phyloP scores from a whole-genome alignment of 1,284 basidiomycete species.

The Cutaneotrichosporon dermatis region DNA sequence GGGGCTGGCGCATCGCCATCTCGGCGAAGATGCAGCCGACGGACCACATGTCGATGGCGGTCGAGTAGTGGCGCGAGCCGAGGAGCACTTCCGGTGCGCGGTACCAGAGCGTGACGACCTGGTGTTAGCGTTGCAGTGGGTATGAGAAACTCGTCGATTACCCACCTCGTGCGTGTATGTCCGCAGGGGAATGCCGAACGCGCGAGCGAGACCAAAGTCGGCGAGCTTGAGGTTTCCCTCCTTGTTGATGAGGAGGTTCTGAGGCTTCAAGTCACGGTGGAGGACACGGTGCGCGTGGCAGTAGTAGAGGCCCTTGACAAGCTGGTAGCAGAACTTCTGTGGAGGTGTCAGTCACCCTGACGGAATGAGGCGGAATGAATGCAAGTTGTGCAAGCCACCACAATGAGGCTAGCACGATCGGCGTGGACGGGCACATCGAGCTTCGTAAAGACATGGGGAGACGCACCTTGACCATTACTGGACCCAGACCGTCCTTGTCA shows the following conservation, averaged over 20 bases:
- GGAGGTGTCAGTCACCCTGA: background rate
- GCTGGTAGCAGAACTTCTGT: slow-evolving; percentile 64
- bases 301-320: slow-evolving; percentile 95
- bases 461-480: slow-evolving; percentile 88
- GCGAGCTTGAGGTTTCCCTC: slow-evolving; percentile 95
- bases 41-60: slow-evolving; percentile 98
- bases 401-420: too few species aligned
- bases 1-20: slow-evolving; percentile 70
- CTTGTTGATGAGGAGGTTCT: slow-evolving; percentile 94
- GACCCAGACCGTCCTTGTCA: slow-evolving; percentile 88
- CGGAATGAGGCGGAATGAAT: too few species aligned
- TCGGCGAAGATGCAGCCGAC: slow-evolving; percentile 99
- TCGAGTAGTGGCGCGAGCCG: slow-evolving; percentile 95
- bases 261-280: slow-evolving; percentile 95
- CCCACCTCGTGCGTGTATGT: slow-evolving; percentile 90
- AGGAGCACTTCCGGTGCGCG: slow-evolving; percentile 96
- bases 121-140: slow-evolving; percentile 5
- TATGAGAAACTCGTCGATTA: too few species aligned
- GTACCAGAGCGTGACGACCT: slow-evolving; percentile 99
- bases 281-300: slow-evolving; percentile 98
- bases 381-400: too few species aligned
- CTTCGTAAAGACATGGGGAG: slow-evolving; percentile 50
- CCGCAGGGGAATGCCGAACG: slow-evolving; percentile 92
- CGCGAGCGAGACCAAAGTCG: slow-evolving; percentile 89
- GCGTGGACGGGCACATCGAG: too few species aligned